Percentiles rank a stretch among this genome's conserved stretches.
phyloP scores from a whole-genome alignment of 345 rosid genomes.

The Adansonia digitata region DNA sequence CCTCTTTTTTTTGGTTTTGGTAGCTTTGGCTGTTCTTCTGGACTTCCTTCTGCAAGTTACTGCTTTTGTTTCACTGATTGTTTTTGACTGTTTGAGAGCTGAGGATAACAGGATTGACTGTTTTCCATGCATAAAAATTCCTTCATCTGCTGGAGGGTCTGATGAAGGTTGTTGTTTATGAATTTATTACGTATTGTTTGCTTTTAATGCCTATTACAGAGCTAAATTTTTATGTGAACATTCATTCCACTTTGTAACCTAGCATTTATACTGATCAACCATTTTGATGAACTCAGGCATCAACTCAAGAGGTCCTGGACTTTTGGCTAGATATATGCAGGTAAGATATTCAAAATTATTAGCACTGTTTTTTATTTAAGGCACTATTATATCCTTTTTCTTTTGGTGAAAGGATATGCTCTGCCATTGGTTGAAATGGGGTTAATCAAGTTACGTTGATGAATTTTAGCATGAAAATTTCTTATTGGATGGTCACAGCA shows the following conservation, averaged over 20 bases:
- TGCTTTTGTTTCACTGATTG: constrained; percentile 94
- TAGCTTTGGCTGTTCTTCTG: constrained; percentile 93
- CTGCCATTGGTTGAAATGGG: background rate
- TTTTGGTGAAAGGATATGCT: background rate
- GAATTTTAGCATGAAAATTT: background rate
- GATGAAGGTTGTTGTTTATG: constrained; percentile 52
- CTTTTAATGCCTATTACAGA: background rate
- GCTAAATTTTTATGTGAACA: background rate
- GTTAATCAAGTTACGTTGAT: background rate
- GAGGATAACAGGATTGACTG: constrained; percentile 81
- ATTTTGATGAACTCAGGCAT: constrained; percentile 43
- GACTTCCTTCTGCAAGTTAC: constrained; percentile 96
- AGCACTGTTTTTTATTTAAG: background rate
- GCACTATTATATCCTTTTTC: background rate
- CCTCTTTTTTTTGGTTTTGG: constrained; percentile 5
- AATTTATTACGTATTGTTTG: background rate
- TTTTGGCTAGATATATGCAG: constrained; percentile 87
- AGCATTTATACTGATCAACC: constrained; percentile 18
- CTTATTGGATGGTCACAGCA: background rate
- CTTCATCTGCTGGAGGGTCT: constrained; percentile 45
- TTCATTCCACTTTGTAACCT: background rate
- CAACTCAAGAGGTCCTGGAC: constrained; percentile 55
- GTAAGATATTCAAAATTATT: constrained; percentile 16
- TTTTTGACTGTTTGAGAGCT: constrained; percentile 74
- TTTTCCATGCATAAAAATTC: constrained; percentile 70